Evolutionary conservation across 805 yeast genomes (phyloP).

Genomic region (Candida easanensis): DNA sequence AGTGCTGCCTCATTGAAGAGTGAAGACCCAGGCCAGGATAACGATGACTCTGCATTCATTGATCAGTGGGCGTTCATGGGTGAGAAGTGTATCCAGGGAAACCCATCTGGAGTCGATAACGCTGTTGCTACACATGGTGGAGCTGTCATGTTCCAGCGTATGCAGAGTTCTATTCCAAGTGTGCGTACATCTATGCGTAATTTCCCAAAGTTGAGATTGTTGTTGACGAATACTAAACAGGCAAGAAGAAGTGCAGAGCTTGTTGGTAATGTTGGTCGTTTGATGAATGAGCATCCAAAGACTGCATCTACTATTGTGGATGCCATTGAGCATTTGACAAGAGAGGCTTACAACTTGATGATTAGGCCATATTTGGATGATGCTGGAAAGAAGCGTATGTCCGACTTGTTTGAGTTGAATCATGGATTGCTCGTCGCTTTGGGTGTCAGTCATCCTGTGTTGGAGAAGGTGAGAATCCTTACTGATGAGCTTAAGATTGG

Average conservation of each 20-base stretch:
- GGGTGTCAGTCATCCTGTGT: conserved; percentile 91
- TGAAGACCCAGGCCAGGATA: conserved; percentile 36
- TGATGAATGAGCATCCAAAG: conserved; percentile 51
- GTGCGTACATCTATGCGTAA: conserved; percentile 65
- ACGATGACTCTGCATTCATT: conserved; percentile 53
- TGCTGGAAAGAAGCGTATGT: conserved; percentile 40
- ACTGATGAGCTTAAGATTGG: conserved; percentile 69
- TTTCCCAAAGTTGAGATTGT: conserved; percentile 69
- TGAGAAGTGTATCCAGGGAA: conserved; percentile 93
- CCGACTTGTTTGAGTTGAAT: conserved; percentile 71
- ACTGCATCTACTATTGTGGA: conserved; percentile 59
- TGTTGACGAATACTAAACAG: conserved; percentile 82
- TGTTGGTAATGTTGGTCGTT: conserved; percentile 69
- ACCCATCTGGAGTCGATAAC: conserved; percentile 95
- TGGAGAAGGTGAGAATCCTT: conserved; percentile 70
- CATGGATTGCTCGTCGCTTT: conserved; percentile 84
- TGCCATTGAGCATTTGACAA: conserved; percentile 72
- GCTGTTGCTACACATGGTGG: conserved; percentile 96
- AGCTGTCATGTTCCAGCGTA: conserved; percentile 84
- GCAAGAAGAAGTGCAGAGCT: conserved; percentile 84
- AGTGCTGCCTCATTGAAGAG: conserved; percentile 33
- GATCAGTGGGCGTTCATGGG: conserved; percentile 91
- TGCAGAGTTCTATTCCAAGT: conserved; percentile 50
- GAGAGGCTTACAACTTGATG: conserved; percentile 69
- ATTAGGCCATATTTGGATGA: conserved; percentile 46